Conservation (phyloP, 768 basidiomycete genomes). For the Boletus eberwhitei region DNA sequence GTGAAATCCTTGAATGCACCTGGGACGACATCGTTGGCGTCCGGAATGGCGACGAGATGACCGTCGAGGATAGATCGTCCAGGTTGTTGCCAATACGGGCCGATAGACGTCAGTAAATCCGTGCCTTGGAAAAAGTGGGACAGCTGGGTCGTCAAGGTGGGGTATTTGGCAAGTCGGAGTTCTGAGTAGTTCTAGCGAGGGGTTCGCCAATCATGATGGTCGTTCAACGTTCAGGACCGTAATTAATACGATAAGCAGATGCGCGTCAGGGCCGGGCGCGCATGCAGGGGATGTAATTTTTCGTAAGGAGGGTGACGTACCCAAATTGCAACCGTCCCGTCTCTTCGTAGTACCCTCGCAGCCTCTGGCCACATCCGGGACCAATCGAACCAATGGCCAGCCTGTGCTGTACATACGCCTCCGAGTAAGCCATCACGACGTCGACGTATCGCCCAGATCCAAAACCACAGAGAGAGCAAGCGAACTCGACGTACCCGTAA, state of each 20-base stretch:
- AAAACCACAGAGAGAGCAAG: not conserved
- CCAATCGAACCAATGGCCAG: slow-evolving; percentile 85
- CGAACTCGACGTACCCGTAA: slow-evolving; percentile 48
- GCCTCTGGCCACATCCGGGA: slow-evolving; percentile 66
- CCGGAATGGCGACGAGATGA: slow-evolving; percentile 67
- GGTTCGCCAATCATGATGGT: not conserved
- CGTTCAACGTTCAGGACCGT: not conserved
- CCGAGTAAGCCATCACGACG: not conserved
- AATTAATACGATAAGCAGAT: not conserved
- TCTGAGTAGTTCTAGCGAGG: slow-evolving; percentile 59
- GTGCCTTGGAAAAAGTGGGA: slow-evolving; percentile 59
- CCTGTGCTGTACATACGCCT: slow-evolving; percentile 50
- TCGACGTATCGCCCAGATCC: not conserved
- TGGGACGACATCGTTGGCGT: slow-evolving; percentile 37
- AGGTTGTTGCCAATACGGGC: slow-evolving; percentile 77
- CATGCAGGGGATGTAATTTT: too few species aligned
- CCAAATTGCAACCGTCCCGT: slow-evolving; percentile 73
- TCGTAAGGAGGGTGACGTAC: too few species aligned
- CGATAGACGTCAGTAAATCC: slow-evolving; percentile 52
- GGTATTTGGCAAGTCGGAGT: slow-evolving; percentile 61
- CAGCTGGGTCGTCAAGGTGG: slow-evolving; percentile 55
- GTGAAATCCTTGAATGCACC: slow-evolving; percentile 40
- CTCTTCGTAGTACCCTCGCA: slow-evolving; percentile 51
- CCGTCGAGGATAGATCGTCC: slow-evolving; percentile 73
- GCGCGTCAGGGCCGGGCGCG: too few species aligned